A percentile compares a stretch with the other conserved stretches of the same genome.
Conservation (phyloP, 352 stramenopile genomes). For the Globisporangium perplexum region DNA sequence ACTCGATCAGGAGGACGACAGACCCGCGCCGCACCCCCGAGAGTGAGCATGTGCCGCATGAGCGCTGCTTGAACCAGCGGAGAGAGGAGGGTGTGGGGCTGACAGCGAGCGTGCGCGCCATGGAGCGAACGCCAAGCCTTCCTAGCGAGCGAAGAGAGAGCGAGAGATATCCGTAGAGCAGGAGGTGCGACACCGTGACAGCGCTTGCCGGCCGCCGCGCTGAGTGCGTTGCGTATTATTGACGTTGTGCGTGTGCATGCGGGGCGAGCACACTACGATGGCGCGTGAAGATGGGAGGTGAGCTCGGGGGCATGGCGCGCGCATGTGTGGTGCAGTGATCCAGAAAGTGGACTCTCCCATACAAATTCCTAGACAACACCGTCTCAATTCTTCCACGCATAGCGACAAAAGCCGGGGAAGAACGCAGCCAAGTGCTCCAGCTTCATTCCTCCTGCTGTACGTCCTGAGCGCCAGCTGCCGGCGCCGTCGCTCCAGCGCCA, state of each 20-base stretch:
- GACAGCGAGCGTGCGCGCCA: neutral
- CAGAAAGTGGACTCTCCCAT: neutral
- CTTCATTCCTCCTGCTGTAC: neutral
- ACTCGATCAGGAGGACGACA: neutral
- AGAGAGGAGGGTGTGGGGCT: too few species aligned
- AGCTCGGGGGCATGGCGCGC: too few species aligned
- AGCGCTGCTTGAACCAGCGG: neutral
- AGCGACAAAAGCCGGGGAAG: neutral
- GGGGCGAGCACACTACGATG: too few species aligned
- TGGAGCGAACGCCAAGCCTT: too few species aligned
- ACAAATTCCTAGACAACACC: neutral
- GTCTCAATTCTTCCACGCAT: neutral
- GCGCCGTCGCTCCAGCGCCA: neutral
- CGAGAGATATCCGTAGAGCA: too few species aligned
- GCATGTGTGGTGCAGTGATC: too few species aligned
- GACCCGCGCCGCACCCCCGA: neutral
- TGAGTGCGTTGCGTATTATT: too few species aligned
- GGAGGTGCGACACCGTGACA: too few species aligned
- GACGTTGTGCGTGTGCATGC: too few species aligned
- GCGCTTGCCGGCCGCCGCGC: too few species aligned
- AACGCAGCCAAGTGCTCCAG: neutral
- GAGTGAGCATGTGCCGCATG: neutral
- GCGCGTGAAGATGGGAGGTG: too few species aligned
- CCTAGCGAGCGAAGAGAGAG: too few species aligned
- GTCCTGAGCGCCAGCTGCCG: neutral